Base-by-base conservation (phyloP, 805 yeast genomes). In the Ogataea ganodermae region DNA sequence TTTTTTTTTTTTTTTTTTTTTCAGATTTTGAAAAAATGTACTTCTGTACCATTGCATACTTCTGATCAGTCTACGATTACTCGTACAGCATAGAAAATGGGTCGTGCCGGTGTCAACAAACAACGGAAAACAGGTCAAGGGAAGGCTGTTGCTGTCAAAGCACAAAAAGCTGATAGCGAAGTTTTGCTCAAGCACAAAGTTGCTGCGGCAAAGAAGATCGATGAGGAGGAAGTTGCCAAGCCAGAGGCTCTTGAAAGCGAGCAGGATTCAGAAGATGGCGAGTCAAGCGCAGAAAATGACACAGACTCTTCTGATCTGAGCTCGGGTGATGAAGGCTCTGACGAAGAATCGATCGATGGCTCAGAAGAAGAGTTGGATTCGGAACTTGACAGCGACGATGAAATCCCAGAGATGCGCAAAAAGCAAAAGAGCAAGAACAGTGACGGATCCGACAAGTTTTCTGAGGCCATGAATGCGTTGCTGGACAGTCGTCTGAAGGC, bases 401-500 rank as follows among this genome's bases (percentile, higher is more conserved):
- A 58, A 4, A 60, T 70, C 56, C 81, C 74, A 59, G 63, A 47
- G 21, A 21, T 46, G 14, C 51, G 41, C 35, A 68, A 70, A 56
- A 75, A 77, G 59, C 79, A 83, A 51, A 80, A 79, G 66, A 76
- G 73, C 59, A 77, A 77, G 59, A 78, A 69, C 36, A 84, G 78
- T 50, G 89, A 84, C 65, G 92, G 90, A n/a, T 76, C 89, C 1
- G 83, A 74, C 36, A 75, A 81, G 1, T 92, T 94, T 61, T 88
- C 96, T 16, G 75, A 69, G 45, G 98, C 98, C 0, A 81, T 94
- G 61, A 81, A 73, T 55, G 94, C 96, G 13, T 86, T 92, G 58
- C 70, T 92, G 43, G 86, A 86, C 4, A 89, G 98, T 1, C 84
- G 81, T 59, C 73, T 92, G 55, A 94, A 94, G 65, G 95, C 96